A percentile compares a stretch with the other conserved stretches of the same genome.
These are phyloP conservation scores for Pontederia crassipes DNA, from an alignment of 176 grass and related monocot species.

Conservation along the genomic window DNA sequence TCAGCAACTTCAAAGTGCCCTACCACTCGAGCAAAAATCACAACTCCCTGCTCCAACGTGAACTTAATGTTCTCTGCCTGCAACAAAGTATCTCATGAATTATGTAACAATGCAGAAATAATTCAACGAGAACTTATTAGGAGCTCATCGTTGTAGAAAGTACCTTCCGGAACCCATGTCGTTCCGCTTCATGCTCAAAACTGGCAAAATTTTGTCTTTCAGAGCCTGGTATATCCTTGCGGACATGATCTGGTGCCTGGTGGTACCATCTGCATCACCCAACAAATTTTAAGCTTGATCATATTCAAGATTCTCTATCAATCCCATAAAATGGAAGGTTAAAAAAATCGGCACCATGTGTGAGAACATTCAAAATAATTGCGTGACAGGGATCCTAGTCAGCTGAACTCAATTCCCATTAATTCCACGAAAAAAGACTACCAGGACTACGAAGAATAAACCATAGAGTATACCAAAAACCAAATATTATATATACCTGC, in stretches of 20 bases:
- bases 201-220: constrained; percentile 73
- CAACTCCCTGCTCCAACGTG: constrained; percentile 81
- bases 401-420: too few species aligned
- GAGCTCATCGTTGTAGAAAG: constrained; percentile 1
- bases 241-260: constrained; percentile 54
- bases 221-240: constrained; percentile 72
- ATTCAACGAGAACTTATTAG: not conserved
- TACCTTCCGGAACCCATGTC: constrained; percentile 87
- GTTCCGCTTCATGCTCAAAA: constrained; percentile 96
- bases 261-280: constrained; percentile 48
- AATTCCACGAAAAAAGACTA: too few species aligned
- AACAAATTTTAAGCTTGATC: not conserved
- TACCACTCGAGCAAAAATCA: constrained; percentile 67
- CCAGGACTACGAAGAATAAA: too few species aligned
- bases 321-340: too few species aligned
- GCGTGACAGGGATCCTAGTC: too few species aligned
- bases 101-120: not conserved
- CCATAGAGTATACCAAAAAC: too few species aligned
- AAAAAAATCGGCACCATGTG: not conserved
- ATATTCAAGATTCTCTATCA: not conserved
- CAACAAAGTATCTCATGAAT: not conserved
- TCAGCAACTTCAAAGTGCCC: constrained; percentile 81
- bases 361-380: not conserved
- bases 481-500: too few species aligned
- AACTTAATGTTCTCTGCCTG: constrained; percentile 90